These are phyloP conservation scores for Boletus reticuloceps DNA, from an alignment of 768 basidiomycete species.

Conservation along the genomic window DNA sequence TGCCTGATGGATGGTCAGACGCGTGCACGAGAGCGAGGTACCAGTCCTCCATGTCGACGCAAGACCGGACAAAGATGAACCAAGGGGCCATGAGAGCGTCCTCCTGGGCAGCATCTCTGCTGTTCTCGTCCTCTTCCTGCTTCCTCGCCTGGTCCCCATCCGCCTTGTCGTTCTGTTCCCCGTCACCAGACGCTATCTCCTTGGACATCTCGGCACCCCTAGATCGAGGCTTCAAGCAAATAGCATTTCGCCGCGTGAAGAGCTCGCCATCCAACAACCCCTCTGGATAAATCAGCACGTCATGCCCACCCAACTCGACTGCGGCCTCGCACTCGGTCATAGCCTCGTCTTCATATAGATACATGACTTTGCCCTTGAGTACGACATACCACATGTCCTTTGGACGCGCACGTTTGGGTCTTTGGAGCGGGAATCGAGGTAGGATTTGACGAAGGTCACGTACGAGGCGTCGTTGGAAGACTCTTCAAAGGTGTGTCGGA, in stretches of 20 bases:
- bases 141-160: constrained; percentile 8
- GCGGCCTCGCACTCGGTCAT: constrained; percentile 90
- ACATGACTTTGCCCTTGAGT: constrained; percentile 87
- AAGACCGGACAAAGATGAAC: constrained; percentile 91
- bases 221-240: constrained; percentile 64
- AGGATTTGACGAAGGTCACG: constrained; percentile 75
- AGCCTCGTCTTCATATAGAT: constrained; percentile 90
- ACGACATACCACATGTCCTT: constrained; percentile 94
- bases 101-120: constrained; percentile 36
- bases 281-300: constrained; percentile 73
- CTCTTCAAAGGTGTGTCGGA: constrained; percentile 78
- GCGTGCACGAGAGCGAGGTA: constrained; percentile 80
- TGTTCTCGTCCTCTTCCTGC: constrained; percentile 39
- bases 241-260: constrained; percentile 86
- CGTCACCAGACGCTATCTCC: constrained; percentile 39
- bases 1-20: constrained; percentile 59
- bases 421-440: constrained; percentile 78
- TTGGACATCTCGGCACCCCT: constrained; percentile 45
- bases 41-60: constrained; percentile 97
- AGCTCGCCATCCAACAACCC: constrained; percentile 83
- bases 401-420: constrained; percentile 78
- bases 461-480: constrained; percentile 61
- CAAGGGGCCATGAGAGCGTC: too few relatives aligned
- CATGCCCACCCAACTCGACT: constrained; percentile 79
- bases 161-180: constrained; percentile 30